A percentile compares a stretch with the other conserved stretches of the same genome.
These are phyloP conservation scores for Ceratocystis diversiconidia DNA, from an alignment of 2,329 filamentous ascomycete genomes.

Conservation along the genomic window DNA sequence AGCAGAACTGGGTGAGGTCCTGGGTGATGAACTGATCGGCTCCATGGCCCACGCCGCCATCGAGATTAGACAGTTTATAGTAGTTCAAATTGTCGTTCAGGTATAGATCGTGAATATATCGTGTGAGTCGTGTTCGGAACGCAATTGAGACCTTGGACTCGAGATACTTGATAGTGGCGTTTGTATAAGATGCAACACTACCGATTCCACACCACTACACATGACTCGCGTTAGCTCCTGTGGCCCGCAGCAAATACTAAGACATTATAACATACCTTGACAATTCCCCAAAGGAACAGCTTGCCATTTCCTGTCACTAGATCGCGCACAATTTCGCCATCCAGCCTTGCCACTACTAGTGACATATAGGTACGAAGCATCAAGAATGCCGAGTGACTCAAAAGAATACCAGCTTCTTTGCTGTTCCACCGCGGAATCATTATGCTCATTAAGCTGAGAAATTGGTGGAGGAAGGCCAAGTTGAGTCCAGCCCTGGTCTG, in stretches of 20 bases:
- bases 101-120: slow-evolving; percentile 96
- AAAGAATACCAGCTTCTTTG: slow-evolving; percentile 80
- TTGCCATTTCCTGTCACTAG: slow-evolving; percentile 89
- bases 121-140: slow-evolving; percentile 83
- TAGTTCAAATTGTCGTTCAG: slow-evolving; percentile 90
- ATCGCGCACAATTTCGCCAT: slow-evolving; percentile 92
- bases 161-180: slow-evolving; percentile 97
- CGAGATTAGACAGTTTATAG: slow-evolving; percentile 85
- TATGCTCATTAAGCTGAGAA: slow-evolving; percentile 88
- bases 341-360: slow-evolving; percentile 77
- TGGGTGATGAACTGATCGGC: slow-evolving; percentile 97
- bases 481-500: slow-evolving; percentile 92
- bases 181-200: slow-evolving; percentile 87
- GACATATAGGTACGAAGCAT: slow-evolving; percentile 90
- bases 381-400: slow-evolving; percentile 80
- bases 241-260: too few relatives aligned
- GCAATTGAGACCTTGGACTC: slow-evolving; percentile 97
- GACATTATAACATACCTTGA: slow-evolving; percentile 42
- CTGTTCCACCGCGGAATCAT: slow-evolving; percentile 93
- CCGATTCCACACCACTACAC: slow-evolving; percentile 81
- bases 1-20: slow-evolving; percentile 89
- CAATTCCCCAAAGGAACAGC: slow-evolving; percentile 72
- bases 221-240: slow-evolving; percentile 1
- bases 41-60: slow-evolving; percentile 80
- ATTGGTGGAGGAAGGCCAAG: slow-evolving; percentile 90